phyloP scores from a whole-genome alignment of 2,329 filamentous ascomycete genomes.

The Fusarium multiceps region DNA sequence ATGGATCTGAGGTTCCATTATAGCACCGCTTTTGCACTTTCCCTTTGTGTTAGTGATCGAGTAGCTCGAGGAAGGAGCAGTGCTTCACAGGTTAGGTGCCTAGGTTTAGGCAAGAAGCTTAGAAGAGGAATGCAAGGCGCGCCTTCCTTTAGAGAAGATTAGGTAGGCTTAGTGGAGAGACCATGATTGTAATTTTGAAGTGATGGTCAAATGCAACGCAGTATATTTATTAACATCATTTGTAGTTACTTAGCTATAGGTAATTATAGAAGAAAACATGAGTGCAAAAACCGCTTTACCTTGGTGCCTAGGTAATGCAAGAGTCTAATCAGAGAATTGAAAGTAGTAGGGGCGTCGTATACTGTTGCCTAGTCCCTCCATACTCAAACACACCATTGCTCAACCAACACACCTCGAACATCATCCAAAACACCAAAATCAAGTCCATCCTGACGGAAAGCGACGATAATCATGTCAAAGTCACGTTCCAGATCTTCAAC shows the following conservation, averaged over 20 bases:
- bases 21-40: not conserved
- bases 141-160: not conserved
- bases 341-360: not conserved
- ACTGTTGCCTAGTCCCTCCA: not conserved
- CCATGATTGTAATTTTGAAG: not conserved
- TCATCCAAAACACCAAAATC: slow-evolving; percentile 54
- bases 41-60: not conserved
- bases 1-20: too few species aligned
- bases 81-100: too few species aligned
- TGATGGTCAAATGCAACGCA: not conserved
- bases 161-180: not conserved
- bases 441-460: slow-evolving; percentile 56
- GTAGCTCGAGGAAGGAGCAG: not conserved
- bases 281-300: not conserved
- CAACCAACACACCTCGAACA: slow-evolving; percentile 51
- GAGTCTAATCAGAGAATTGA: not conserved
- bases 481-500: slow-evolving; percentile 48
- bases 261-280: not conserved
- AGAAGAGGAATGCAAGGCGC: not conserved
- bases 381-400: slow-evolving; percentile 54
- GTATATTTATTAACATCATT: not conserved
- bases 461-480: slow-evolving; percentile 59
- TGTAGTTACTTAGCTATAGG: not conserved
- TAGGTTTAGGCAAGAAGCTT: not conserved
- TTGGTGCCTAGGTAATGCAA: not conserved